Evolutionary conservation across 257 asterid genomes (phyloP).

Genomic region (Plantago elongata): DNA sequence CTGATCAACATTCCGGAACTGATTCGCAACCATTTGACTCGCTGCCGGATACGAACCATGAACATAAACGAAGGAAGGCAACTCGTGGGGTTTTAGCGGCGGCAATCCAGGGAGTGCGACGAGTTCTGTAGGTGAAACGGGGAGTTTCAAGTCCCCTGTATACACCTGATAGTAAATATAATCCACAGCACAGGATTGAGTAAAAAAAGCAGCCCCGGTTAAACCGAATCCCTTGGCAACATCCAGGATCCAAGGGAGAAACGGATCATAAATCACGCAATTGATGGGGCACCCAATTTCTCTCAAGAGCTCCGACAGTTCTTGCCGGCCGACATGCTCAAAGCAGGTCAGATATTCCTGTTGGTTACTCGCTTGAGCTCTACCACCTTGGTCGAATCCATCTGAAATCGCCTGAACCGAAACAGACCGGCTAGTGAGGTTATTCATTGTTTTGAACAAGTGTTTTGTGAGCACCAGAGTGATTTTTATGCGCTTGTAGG

Average conservation of each 20-base stretch:
- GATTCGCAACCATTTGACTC: slow-evolving; percentile 14
- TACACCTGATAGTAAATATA: slow-evolving; percentile 24
- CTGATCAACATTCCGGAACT: slow-evolving; percentile 31
- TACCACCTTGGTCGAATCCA: slow-evolving; percentile 35
- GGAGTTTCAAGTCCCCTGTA: slow-evolving; percentile 24
- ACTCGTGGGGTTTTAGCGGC: slow-evolving; percentile 18
- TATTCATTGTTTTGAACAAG: slow-evolving; percentile 24
- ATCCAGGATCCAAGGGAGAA: slow-evolving; percentile 38
- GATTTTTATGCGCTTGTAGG: slow-evolving; percentile 19
- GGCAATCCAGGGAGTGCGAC: slow-evolving; percentile 20
- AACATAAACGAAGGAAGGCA: slow-evolving; percentile 29
- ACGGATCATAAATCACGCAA: slow-evolving; percentile 39
- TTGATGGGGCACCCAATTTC: slow-evolving; percentile 20
- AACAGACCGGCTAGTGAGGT: slow-evolving; percentile 15
- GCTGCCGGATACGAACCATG: slow-evolving; percentile 19
- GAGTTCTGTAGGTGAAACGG: slow-evolving; percentile 22
- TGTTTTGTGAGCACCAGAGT: slow-evolving; percentile 27
- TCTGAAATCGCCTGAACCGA: slow-evolving; percentile 32
- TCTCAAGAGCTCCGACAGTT: slow-evolving; percentile 25
- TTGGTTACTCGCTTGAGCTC: slow-evolving; percentile 2
- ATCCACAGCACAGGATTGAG: slow-evolving; percentile 33
- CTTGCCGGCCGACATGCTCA: slow-evolving; percentile 21
- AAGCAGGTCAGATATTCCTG: background rate
- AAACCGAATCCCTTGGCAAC: slow-evolving; percentile 31
- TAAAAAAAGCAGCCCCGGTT: slow-evolving; percentile 25